These are phyloP conservation scores for Schizosaccharomyces octosporus DNA, from an alignment of 805 yeast species.

Conservation along the genomic window DNA sequence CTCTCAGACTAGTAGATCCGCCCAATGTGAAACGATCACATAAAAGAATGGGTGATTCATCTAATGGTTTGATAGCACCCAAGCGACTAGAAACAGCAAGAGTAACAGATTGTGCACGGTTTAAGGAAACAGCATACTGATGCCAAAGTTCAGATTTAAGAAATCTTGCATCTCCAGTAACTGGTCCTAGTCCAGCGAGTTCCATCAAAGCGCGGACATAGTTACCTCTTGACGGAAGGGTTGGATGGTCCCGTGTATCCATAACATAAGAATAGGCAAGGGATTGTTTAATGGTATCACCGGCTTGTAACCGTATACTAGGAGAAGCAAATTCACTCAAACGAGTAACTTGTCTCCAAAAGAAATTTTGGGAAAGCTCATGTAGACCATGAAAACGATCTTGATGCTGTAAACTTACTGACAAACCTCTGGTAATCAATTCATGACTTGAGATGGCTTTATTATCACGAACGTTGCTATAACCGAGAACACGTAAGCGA, in stretches of 20 bases:
- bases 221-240: slow-evolving; percentile 25
- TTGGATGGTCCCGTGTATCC: slow-evolving; percentile 22
- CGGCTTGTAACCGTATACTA: slow-evolving; percentile 32
- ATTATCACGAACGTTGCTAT: not conserved
- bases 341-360: slow-evolving; percentile 30
- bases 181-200: slow-evolving; percentile 15
- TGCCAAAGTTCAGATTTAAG: slow-evolving; percentile 15
- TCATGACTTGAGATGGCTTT: slow-evolving; percentile 26
- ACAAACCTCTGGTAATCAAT: slow-evolving; percentile 23
- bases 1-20: slow-evolving; percentile 49
- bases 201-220: slow-evolving; percentile 22
- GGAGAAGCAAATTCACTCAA: slow-evolving; percentile 24
- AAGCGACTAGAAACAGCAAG: slow-evolving; percentile 24
- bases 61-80: slow-evolving; percentile 28
- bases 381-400: slow-evolving; percentile 19
- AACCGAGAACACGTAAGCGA: not conserved
- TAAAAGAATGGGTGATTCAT: slow-evolving; percentile 25
- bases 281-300: slow-evolving; percentile 35
- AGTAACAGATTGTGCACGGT: slow-evolving; percentile 20
- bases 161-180: slow-evolving; percentile 13
- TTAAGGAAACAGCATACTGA: slow-evolving; percentile 13
- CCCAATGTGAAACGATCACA: slow-evolving; percentile 69
- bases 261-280: slow-evolving; percentile 20
- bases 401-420: not conserved
- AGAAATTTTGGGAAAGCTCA: slow-evolving; percentile 34